Evolutionary conservation across 2,329 filamentous ascomycete species (phyloP), one percentile per base, ranked within the genome.

Genomic region (Graphium sp.): DNA sequence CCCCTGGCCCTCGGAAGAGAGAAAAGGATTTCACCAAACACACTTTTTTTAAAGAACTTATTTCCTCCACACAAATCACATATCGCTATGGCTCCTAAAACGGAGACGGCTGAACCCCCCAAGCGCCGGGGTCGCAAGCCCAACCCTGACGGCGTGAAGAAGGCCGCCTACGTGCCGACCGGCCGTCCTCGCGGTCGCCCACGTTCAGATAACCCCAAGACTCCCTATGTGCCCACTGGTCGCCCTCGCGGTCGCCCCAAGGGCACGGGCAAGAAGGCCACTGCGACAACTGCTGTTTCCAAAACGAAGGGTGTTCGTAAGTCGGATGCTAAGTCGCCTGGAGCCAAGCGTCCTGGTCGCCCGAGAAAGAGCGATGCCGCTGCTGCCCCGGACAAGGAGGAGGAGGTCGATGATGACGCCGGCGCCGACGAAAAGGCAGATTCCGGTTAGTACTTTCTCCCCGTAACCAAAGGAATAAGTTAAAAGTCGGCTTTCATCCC

Each of bases 241-340:
- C 50, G 54, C n/a, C 56, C 56, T 22, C 56, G 60, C n/a, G 59
- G 59, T 17, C 55, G 59, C 7, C 60, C 60, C 22, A 52, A 52
- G 32, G 59, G 58, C 38, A 49, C 43, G 34, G 47, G 41, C 34
- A 45, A 46, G 34, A 50, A 49, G 20, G 19, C 18, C 13, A 18
- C 12, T 15, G 15, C 13, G 11, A 21, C 14, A 9, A 13, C 5
- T n/a, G 18, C 22, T 13, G 29, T 18, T 9, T 12, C 26, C 9
- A 29, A 17, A 12, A 17, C 28, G n/a, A 29, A 15, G 21, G 20
- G 15, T 15, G 14, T 14, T n/a, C n/a, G n/a, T 12, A 33, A 30
- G 27, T 22, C 28, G 7, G 22, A 25, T 13, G 22, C 22, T 17
- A 26, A 18, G 6, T 23, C 22, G 6, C 39, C 41, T 30, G 24